Evolutionary conservation across 805 yeast genomes (phyloP).

Genomic region (Pichia exigua): DNA sequence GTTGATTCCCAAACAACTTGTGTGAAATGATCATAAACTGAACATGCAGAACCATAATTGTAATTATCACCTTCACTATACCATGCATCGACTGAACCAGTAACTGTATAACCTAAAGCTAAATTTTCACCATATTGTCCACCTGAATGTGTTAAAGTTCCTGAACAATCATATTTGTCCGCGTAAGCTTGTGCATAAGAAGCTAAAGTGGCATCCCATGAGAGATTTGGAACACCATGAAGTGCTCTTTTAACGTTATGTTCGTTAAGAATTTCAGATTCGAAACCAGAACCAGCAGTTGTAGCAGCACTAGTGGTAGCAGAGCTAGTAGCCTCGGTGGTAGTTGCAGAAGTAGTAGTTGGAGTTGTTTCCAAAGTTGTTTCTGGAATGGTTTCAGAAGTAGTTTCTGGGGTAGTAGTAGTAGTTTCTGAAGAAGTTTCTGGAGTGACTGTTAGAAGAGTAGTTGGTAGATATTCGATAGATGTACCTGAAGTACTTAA

Average conservation of each 20-base stretch:
- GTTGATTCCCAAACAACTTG: conserved; percentile 66
- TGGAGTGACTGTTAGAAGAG: neutral
- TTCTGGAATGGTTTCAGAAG: conserved; percentile 6
- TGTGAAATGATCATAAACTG: conserved; percentile 56
- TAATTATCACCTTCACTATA: conserved; percentile 55
- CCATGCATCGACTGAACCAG: conserved; percentile 63
- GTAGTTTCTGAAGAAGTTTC: conserved; percentile 1
- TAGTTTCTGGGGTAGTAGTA: conserved; percentile 3
- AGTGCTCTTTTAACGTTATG: conserved; percentile 55
- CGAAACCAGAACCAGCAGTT: conserved; percentile 16
- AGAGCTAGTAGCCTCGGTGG: conserved; percentile 13
- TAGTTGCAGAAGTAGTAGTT: conserved; percentile 12
- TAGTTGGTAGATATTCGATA: neutral
- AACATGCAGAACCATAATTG: conserved; percentile 45
- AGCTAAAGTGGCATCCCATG: conserved; percentile 51
- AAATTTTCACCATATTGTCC: conserved; percentile 72
- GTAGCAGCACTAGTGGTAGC: conserved; percentile 15
- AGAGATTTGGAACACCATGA: conserved; percentile 43
- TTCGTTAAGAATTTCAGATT: conserved; percentile 38
- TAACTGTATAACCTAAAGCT: conserved; percentile 56
- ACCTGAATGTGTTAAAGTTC: conserved; percentile 53
- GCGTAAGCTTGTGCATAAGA: conserved; percentile 55
- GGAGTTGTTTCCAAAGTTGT: conserved; percentile 1
- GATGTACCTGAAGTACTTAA: conserved; percentile 1
- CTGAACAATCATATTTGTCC: conserved; percentile 47